Evolutionary conservation across 441 rosid genomes (phyloP).

Genomic region (Populus trichocarpa): DNA sequence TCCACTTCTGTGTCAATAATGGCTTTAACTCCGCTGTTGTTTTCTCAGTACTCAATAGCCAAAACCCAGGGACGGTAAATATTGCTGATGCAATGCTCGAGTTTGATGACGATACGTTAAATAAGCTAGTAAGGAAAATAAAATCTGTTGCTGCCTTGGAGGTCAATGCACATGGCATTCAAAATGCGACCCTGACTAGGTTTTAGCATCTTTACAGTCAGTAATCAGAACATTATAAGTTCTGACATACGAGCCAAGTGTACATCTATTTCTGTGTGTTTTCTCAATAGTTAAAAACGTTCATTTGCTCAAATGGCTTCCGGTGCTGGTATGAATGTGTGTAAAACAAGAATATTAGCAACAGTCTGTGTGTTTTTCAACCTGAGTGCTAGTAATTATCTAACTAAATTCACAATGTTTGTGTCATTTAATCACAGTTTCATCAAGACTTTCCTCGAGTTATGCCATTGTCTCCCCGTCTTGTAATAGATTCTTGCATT

Average conservation of each 20-base stretch:
- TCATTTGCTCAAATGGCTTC: background rate
- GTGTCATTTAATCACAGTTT: no score
- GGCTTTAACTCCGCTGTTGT: conserved; percentile 52
- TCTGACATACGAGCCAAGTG: background rate
- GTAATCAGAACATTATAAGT: background rate
- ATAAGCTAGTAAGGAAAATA: conserved; percentile 30
- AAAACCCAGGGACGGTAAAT: conserved; percentile 72
- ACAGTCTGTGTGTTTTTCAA: no score
- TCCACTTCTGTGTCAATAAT: conserved; percentile 53
- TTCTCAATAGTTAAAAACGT: background rate
- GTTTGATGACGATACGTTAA: conserved; percentile 21
- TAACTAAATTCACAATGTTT: no score
- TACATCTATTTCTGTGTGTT: background rate
- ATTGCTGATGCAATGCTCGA: conserved; percentile 36
- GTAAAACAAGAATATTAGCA: no score
- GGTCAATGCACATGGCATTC: background rate
- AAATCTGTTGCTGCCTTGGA: conserved; percentile 17
- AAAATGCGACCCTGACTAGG: conserved; percentile 8
- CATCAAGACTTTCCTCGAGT: no score
- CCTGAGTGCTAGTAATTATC: no score
- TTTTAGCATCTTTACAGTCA: conserved; percentile 1
- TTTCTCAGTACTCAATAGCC: conserved; percentile 67
- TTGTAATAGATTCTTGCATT: no score
- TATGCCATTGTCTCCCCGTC: no score
- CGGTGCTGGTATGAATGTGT: no score